Evolutionary conservation across 805 yeast genomes (phyloP).

Genomic region (Candida namnaoensis): DNA sequence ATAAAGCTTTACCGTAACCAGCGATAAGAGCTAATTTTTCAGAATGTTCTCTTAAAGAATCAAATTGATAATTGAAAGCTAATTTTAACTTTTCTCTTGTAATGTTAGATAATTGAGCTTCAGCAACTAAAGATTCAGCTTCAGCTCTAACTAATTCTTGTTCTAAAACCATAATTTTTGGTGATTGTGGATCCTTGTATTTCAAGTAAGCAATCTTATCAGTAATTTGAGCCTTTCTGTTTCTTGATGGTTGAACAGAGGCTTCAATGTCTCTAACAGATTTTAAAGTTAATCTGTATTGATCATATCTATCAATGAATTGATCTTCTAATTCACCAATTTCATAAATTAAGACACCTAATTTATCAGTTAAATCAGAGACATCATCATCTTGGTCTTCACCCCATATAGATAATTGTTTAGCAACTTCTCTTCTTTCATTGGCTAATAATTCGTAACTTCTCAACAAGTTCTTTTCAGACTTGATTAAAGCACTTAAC

Average conservation of each 20-base stretch:
- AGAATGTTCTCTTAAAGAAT: constrained; percentile 76
- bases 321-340: constrained; percentile 83
- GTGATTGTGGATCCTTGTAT: constrained; percentile 80
- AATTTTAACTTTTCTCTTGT: constrained; percentile 83
- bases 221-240: constrained; percentile 77
- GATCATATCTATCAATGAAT: constrained; percentile 80
- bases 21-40: constrained; percentile 83
- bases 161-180: constrained; percentile 70
- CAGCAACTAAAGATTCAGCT: constrained; percentile 87
- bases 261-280: constrained; percentile 79
- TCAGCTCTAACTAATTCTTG: constrained; percentile 89
- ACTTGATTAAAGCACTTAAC: constrained; percentile 64
- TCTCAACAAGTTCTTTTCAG: constrained; percentile 76
- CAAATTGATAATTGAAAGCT: constrained; percentile 78
- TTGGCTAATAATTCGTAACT: constrained; percentile 68
- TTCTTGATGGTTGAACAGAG: constrained; percentile 83
- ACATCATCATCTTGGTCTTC: constrained; percentile 81
- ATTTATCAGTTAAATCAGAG: constrained; percentile 77
- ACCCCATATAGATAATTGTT: constrained; percentile 82
- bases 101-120: constrained; percentile 83
- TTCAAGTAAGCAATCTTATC: constrained; percentile 79
- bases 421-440: constrained; percentile 77
- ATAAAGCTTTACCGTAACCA: constrained; percentile 81
- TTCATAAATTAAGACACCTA: constrained; percentile 77
- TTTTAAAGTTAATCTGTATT: constrained; percentile 75